Evolutionary conservation across 2,329 filamentous ascomycete genomes (phyloP), one percentile per base, ranked within the genome.

Genomic region (Ceratocystis lukuohia): DNA sequence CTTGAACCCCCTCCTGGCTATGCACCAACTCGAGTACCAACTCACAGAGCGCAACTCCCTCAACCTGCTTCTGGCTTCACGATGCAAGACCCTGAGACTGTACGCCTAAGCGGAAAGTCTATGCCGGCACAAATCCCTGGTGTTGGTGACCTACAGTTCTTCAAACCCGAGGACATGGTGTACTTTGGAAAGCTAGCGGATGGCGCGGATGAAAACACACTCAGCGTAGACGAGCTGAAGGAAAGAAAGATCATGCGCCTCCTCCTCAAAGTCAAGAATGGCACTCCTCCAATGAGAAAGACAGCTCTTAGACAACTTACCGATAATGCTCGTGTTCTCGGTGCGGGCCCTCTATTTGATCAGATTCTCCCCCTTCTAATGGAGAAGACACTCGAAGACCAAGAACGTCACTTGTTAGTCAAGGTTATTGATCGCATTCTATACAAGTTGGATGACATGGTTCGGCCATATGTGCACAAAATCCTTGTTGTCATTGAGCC

Each of bases 111-210:
- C 73, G 91, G 91, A 70, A 96, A 95, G 77, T 90, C 95, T 71
- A 84, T 97, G 72, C 91, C 93, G 7, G 96, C 91, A 3, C 93
- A 97, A 73, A 96, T 99, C 46, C 92, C 94, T 2, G 94, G 94
- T 48, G 91, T 99, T 62, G 92, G 92, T 48, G 94, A 99, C 74
- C 78, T 99, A 64, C 92, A 96, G 71, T 99, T 97, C 75, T 96
- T 99, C 82, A 99, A 99, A 78, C 85, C 91, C 1, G 94, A 99
- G 75, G 94, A 99, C 76, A 96, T 97, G 91, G 87, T 90, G 48
- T 99, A 99, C 77, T 99, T 99, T 73, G 92, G 93, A 68, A 97
- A 99, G 79, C 84, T 99, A 50, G 93, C 96, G 25, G 94, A 99
- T 73, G 91, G 90, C 46, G 88, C 88, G 30, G 91, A 97, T 71